Evolutionary conservation across 371 early-diverging fungal genomes (phyloP), one percentile per base, ranked within the genome.

Genomic region (Nosema muscidifuracis): DNA sequence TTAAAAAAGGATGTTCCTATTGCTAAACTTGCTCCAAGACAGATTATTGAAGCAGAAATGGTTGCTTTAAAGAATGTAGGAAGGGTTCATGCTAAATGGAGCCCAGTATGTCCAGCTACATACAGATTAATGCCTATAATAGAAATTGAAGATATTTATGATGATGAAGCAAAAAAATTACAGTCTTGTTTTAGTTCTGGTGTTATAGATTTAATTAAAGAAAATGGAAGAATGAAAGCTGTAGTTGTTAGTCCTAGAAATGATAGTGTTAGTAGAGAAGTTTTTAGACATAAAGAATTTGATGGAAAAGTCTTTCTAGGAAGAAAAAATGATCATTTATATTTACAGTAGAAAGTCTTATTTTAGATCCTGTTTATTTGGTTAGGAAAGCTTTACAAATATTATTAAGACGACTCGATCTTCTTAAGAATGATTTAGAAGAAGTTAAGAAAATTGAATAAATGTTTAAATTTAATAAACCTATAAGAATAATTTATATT

Each of bases 61-160:
- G 92, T 92, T 81, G 89, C 89, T 79, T 87, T 85, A 55, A 93
- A 93, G 85, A 95, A 95, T 28, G 85, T 90, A 51, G 99, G 95
- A 22, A 87, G 88, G 79, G 92, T 90, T 65, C 99, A 99, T 79
- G 94, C 97, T 58, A 99, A 99, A 77, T 99, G 90, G 88, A 92
- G 92, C 2, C 98, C 98, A 13, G 98, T 97, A 33, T 86, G 89
- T 68, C 92, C 90, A 13, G 89, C 76, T 34, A 60, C 70, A 2
- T 97, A 97, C 79, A 88, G 95, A 44, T 84, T 95, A 51, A 83
- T 95, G 63, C 97, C 97, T 0, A 93, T 97, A 67, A 85, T 87
- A 72, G 86, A 95, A 63, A 83, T 88, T 69, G 81, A 89, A 67
- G 90, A 91, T 33, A 90, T 95, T 70, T 85, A 85, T 0, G 94